phyloP scores from a whole-genome alignment of 176 grass and related monocot species.

The Oryza punctata region DNA sequence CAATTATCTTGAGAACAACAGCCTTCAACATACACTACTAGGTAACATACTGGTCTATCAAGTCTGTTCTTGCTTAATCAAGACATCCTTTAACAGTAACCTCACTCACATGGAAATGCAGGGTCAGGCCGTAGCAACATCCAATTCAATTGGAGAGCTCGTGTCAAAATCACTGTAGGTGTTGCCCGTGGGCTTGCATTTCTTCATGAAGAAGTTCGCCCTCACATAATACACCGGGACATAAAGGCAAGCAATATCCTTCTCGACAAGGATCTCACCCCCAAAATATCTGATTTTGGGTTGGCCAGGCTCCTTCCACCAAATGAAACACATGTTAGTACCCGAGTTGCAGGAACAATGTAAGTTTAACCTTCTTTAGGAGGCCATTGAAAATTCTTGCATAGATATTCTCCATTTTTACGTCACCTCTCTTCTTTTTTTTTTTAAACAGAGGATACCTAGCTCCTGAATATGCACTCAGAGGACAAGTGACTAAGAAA shows the following conservation, averaged over 20 bases:
- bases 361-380: conserved; percentile 35
- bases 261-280: conserved; percentile 76
- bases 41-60: conserved; percentile 47
- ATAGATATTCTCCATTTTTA: background rate
- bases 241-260: conserved; percentile 96
- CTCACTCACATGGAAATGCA: conserved; percentile 35
- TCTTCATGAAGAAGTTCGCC: conserved; percentile 73
- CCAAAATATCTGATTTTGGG: conserved; percentile 93
- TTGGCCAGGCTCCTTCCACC: conserved; percentile 73
- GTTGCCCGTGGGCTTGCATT: conserved; percentile 73
- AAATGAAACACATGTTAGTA: conserved; percentile 87
- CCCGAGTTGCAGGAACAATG: conserved; percentile 82
- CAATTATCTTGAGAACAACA: conserved; percentile 87
- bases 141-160: conserved; percentile 69
- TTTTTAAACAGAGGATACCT: conserved; percentile 61
- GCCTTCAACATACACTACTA: conserved; percentile 71
- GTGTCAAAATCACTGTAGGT: conserved; percentile 74
- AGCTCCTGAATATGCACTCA: conserved; percentile 83
- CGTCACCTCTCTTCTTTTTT: background rate
- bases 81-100: conserved; percentile 3
- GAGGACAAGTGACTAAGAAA: conserved; percentile 85
- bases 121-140: conserved; percentile 57
- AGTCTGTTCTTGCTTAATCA: conserved; percentile 1
- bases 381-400: background rate
- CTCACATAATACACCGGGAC: conserved; percentile 81